Evolutionary conservation across 345 rosid species (phyloP).

Genomic region (Carallia brachiata): DNA sequence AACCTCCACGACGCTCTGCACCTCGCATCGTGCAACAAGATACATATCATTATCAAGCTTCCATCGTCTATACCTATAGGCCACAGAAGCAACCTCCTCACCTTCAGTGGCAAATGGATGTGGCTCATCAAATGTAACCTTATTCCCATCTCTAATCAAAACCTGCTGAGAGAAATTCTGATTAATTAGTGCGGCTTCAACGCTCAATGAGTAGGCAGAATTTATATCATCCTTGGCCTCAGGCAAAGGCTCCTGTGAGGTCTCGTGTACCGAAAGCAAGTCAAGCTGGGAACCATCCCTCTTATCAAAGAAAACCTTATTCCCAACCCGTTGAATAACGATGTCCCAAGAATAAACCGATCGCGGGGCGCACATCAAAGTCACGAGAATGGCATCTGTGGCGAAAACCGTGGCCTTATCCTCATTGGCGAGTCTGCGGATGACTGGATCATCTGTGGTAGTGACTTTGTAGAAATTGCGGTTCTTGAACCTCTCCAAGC

Average conservation of each 20-base stretch:
- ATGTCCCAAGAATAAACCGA: conserved; percentile 99
- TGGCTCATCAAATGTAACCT: conserved; percentile 78
- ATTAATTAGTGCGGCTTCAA: conserved; percentile 87
- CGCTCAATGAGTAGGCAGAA: conserved; percentile 75
- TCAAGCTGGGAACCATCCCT: conserved; percentile 93
- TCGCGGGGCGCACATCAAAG: conserved; percentile 90
- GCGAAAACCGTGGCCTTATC: conserved; percentile 95
- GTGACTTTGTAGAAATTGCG: conserved; percentile 91
- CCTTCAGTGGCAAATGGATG: conserved; percentile 91
- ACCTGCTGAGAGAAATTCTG: conserved; percentile 96
- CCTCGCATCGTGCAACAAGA: conserved; percentile 90
- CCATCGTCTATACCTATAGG: conserved; percentile 93
- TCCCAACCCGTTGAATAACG: conserved; percentile 85
- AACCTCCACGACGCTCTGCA: conserved; percentile 79
- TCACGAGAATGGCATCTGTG: conserved; percentile 74
- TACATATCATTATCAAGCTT: conserved; percentile 78
- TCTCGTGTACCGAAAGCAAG: conserved; percentile 86
- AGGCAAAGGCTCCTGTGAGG: conserved; percentile 88
- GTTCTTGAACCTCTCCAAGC: conserved; percentile 90
- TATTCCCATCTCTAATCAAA: conserved; percentile 76
- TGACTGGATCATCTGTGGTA: conserved; percentile 90
- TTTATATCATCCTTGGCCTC: conserved; percentile 88
- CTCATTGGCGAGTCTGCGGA: conserved; percentile 79
- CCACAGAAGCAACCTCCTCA: conserved; percentile 94
- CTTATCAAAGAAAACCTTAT: conserved; percentile 89